Base-by-base conservation (phyloP, 1,139 yeast genomes). In the Oligophagozyma castellii region DNA sequence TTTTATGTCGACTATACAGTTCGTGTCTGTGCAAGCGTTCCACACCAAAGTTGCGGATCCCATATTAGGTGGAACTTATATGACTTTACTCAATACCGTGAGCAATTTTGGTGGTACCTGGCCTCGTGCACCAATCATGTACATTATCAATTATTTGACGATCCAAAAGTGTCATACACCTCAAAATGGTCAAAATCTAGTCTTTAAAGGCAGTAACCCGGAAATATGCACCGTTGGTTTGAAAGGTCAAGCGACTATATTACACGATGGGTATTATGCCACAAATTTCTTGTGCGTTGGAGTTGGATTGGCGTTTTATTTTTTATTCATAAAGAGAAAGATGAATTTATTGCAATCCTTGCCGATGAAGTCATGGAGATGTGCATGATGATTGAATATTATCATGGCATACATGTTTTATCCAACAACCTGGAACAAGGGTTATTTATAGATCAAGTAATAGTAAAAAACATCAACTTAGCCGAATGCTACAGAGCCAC, bases 41-140 rank as follows among this genome's bases (percentile, higher is more conserved):
- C 95, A 86, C 54, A 86, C 95, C 4, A 76, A 77, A 44, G 80
- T 92, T 31, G 95, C 98, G 2, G 98, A 89, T 52, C 96, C 98
- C 0, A 57, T 73, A 10, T 81, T 89, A 43, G 99, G 98, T 12
- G 98, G 98, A 2, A 92, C 99, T 0, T 89, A 89, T 53, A 89
- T 92, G 96, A 89, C 98, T 0, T 76, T 94, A 1, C 61, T 89
- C 33, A 92, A 92, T 55, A 89, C 99, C 0, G 62, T 89, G 29
- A 75, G 93, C 21, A 89, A 89, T 48, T 66, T 86, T 34, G 99
- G 99, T 20, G 99, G 98, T 4, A 92, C 93, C 16, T 92, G 98
- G 98, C 98, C 99, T 1, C 66, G 86, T 34, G 60, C 83, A 15
- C 61, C 89, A 27, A 74, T 86, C 4, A 66, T 84, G 43, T 70